Percentiles rank a stretch among this genome's conserved stretches.
Evolutionary conservation across 495 filamentous ascomycete species (phyloP).

Genomic region (Usnea hakonensis): DNA sequence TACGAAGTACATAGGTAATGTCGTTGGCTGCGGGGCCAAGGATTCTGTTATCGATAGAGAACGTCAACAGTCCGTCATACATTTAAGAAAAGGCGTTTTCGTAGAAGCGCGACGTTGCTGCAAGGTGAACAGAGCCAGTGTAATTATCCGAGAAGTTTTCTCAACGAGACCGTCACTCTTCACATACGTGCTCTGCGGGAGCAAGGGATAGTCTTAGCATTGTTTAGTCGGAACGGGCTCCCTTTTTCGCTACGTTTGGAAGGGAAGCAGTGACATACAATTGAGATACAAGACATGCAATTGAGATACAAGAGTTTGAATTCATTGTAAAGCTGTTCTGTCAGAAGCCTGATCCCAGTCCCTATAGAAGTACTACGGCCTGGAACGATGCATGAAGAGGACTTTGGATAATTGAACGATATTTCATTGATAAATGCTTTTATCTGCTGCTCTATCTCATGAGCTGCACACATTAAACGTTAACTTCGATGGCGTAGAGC

Average conservation of each 20-base stretch:
- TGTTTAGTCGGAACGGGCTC: neutral
- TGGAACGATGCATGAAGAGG: neutral
- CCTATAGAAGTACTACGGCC: neutral
- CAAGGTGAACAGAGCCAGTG: no score
- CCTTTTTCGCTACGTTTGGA: neutral
- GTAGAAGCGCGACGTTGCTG: no score
- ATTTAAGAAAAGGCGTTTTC: no score
- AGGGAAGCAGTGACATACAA: neutral
- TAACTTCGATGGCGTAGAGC: neutral
- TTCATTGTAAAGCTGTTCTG: neutral
- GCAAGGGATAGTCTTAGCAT: no score
- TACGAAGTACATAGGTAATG: neutral
- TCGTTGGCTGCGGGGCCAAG: neutral
- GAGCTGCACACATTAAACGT: neutral
- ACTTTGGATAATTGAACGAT: neutral
- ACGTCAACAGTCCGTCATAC: no score
- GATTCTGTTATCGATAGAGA: slow-evolving; percentile 7
- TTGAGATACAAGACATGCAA: neutral
- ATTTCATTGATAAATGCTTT: neutral
- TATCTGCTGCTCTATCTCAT: neutral
- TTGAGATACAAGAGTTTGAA: neutral
- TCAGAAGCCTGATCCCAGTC: neutral
- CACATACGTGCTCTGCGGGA: no score
- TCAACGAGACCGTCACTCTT: no score
- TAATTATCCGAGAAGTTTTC: no score